A percentile compares a stretch with the other conserved stretches of the same genome.
These are phyloP conservation scores for Hypoxylon rickii DNA, from an alignment of 495 filamentous ascomycete species.

Conservation along the genomic window DNA sequence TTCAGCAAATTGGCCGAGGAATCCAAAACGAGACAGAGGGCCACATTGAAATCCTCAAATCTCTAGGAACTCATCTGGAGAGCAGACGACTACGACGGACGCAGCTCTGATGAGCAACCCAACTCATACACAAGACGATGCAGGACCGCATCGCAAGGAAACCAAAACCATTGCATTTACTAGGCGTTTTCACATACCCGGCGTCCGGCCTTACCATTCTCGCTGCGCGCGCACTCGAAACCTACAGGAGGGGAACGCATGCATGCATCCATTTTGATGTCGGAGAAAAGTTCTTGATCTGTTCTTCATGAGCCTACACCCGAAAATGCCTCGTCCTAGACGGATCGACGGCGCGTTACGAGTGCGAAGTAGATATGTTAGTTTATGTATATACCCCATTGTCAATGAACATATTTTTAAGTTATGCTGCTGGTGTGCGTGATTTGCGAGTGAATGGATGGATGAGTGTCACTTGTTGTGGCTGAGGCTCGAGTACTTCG, in stretches of 20 bases:
- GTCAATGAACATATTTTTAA: constrained; percentile 25
- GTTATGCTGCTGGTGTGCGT: not conserved
- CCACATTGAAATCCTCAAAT: too few species aligned
- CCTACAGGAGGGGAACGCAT: too few species aligned
- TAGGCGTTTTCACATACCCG: constrained; percentile 29
- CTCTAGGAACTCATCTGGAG: constrained; percentile 8
- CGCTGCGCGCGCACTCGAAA: too few species aligned
- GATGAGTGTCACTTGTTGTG: too few species aligned
- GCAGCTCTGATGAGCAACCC: constrained; percentile 4
- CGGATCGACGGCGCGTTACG: constrained; percentile 1
- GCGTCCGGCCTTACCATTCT: too few species aligned
- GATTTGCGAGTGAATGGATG: not conserved
- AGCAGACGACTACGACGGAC: constrained; percentile 3
- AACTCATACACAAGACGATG: constrained; percentile 2
- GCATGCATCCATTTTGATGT: too few species aligned
- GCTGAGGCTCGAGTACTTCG: too few species aligned
- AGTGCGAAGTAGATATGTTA: constrained; percentile 21
- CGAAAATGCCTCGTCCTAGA: too few species aligned
- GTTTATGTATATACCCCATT: constrained; percentile 28
- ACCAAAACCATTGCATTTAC: constrained; percentile 21
- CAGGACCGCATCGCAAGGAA: constrained; percentile 9
- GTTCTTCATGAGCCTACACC: too few species aligned
- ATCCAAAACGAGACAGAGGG: too few species aligned
- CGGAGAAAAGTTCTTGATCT: too few species aligned
- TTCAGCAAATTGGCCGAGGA: too few species aligned